phyloP scores from a whole-genome alignment of 106 monocot genomes.

The Agapanthus africanus region DNA sequence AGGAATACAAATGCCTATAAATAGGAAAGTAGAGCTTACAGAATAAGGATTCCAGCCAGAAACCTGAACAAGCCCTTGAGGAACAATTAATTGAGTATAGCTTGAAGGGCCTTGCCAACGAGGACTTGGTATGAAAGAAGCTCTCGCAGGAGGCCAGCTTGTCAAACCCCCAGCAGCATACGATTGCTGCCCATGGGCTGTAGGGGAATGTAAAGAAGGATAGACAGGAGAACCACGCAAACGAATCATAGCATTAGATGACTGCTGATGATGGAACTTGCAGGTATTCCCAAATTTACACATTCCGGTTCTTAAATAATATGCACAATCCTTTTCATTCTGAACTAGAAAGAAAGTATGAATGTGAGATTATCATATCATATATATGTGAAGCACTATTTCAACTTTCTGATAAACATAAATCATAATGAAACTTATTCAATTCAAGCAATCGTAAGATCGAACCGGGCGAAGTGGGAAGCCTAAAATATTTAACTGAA shows the following conservation, averaged over 20 bases:
- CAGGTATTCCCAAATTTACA: conserved; percentile 96
- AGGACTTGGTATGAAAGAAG: conserved; percentile 78
- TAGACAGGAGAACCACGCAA: conserved; percentile 66
- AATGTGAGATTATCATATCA: conserved; percentile 1
- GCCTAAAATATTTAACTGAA: conserved; percentile 71
- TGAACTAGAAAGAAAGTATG: conserved; percentile 33
- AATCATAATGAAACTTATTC: too few species aligned
- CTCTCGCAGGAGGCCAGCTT: conserved; percentile 64
- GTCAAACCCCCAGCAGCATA: conserved; percentile 52
- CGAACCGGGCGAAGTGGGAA: conserved; percentile 89
- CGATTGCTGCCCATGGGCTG: conserved; percentile 62
- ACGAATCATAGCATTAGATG: conserved; percentile 58
- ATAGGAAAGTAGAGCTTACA: conserved; percentile 43
- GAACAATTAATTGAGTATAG: conserved; percentile 83
- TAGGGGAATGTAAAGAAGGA: conserved; percentile 56
- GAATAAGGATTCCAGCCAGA: conserved; percentile 85
- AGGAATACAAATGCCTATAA: background rate
- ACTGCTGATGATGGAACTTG: conserved; percentile 96
- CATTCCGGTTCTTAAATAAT: conserved; percentile 87
- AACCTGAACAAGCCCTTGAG: conserved; percentile 86
- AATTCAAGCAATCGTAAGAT: conserved; percentile 1
- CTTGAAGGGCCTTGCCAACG: conserved; percentile 86
- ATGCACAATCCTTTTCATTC: conserved; percentile 91
- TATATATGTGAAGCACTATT: too few species aligned
- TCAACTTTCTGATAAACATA: too few species aligned